Percentiles rank a stretch among this genome's conserved stretches.
Conservation (phyloP, 495 filamentous ascomycete species). For the Lichenothelia convexa region DNA sequence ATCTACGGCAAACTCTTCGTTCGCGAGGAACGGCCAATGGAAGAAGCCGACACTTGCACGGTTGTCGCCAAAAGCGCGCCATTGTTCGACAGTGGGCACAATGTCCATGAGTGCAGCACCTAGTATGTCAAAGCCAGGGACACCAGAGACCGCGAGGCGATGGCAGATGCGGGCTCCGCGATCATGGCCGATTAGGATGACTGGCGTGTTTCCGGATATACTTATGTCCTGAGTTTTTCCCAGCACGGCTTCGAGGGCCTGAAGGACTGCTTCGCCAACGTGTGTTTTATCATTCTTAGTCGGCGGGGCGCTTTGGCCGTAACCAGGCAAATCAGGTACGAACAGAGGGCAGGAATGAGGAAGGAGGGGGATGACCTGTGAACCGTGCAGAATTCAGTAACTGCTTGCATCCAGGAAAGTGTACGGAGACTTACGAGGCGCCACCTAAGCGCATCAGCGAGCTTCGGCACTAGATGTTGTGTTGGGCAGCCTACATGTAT, state of each 20-base stretch:
- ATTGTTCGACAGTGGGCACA: slow-evolving; percentile 28
- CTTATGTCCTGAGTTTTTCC: too few species aligned
- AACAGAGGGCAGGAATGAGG: slow-evolving; percentile 11
- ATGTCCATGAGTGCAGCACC: slow-evolving; percentile 28
- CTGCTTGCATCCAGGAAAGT: too few species aligned
- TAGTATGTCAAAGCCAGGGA: slow-evolving; percentile 13
- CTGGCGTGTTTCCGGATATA: slow-evolving; percentile 2
- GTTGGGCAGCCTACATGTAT: slow-evolving; percentile 18
- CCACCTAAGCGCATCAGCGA: too few species aligned
- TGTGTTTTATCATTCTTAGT: slow-evolving; percentile 19
- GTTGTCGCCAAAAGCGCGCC: slow-evolving; percentile 16
- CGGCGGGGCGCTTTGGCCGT: slow-evolving; percentile 20
- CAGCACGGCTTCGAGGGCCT: slow-evolving; percentile 14
- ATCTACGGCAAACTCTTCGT: slow-evolving; percentile 22
- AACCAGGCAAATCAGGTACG: slow-evolving; percentile 26
- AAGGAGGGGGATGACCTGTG: slow-evolving; percentile 14
- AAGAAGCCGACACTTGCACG: slow-evolving; percentile 18
- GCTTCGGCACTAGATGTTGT: too few species aligned
- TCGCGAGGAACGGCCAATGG: slow-evolving; percentile 35
- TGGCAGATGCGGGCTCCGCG: slow-evolving; percentile 31
- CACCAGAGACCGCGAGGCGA: slow-evolving; percentile 22
- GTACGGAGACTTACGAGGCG: too few species aligned
- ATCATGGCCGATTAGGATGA: slow-evolving; percentile 28
- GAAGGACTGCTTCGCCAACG: slow-evolving; percentile 22
- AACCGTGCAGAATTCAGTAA: too few species aligned